Evolutionary conservation across 352 stramenopile species (phyloP).

Genomic region (Globisporangium yorkense): DNA sequence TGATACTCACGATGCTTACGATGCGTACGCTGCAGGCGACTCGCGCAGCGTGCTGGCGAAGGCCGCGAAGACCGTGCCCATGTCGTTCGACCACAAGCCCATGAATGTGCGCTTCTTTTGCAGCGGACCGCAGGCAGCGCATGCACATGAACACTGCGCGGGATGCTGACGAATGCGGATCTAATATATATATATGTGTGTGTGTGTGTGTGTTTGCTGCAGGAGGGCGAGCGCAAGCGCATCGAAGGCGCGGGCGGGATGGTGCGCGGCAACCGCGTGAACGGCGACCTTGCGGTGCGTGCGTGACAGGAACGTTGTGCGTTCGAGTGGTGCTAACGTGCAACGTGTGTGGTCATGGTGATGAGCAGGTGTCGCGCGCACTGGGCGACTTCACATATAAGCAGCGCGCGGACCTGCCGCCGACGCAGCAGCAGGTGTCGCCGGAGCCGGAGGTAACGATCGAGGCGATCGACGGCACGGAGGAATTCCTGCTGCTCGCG

Average conservation of each 20-base stretch:
- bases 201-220: constrained; percentile 4
- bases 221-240: constrained; percentile 56
- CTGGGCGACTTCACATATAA: constrained; percentile 84
- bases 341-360: background rate
- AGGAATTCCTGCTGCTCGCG: constrained; percentile 89
- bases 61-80: constrained; percentile 40
- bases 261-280: constrained; percentile 74
- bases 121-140: constrained; percentile 9
- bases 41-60: constrained; percentile 74
- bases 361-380: constrained; percentile 55
- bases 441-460: constrained; percentile 87
- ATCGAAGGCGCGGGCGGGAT: constrained; percentile 71
- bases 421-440: constrained; percentile 76
- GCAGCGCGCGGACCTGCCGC: constrained; percentile 39
- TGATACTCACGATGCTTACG: background rate
- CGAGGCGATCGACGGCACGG: constrained; percentile 62
- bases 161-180: background rate
- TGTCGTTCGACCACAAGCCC: constrained; percentile 91
- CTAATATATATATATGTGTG: background rate
- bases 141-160: constrained; percentile 8
- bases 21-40: constrained; percentile 29
- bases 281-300: constrained; percentile 69
- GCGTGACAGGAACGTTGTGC: background rate
- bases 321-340: background rate
- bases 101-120: constrained; percentile 56